Conservation (phyloP, 2,329 filamentous ascomycete species). For the Claviceps fusiformis region DNA sequence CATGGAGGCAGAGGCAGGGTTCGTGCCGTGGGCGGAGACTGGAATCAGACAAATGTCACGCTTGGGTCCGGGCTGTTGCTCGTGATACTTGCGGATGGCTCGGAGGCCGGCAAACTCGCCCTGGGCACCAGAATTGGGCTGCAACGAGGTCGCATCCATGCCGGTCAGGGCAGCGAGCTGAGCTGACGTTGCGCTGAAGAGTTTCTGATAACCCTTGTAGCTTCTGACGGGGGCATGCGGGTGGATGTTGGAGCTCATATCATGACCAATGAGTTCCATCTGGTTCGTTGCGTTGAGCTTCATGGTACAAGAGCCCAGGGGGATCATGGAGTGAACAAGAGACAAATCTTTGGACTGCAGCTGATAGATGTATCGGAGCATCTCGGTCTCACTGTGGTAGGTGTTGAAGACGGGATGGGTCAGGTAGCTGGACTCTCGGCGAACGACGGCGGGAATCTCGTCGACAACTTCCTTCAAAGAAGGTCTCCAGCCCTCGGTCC, state of each 20-base stretch:
- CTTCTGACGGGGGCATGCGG: constrained; percentile 57
- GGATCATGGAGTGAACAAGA: constrained; percentile 93
- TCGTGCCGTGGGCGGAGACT: constrained; percentile 89
- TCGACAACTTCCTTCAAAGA: constrained; percentile 22
- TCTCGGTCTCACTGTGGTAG: constrained; percentile 87
- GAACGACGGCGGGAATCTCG: constrained; percentile 43
- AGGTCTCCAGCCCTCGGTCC: constrained; percentile 21
- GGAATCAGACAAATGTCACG: constrained; percentile 91
- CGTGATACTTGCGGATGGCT: constrained; percentile 73
- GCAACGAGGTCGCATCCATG: constrained; percentile 78
- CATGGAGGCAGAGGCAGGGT: constrained; percentile 91
- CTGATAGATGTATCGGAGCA: constrained; percentile 86
- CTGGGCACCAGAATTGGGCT: constrained; percentile 92
- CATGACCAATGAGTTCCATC: constrained; percentile 75
- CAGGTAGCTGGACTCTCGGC: constrained; percentile 61
- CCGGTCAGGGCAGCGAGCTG: constrained; percentile 76
- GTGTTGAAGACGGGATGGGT: constrained; percentile 91
- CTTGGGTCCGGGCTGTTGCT: constrained; percentile 52
- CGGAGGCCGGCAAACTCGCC: constrained; percentile 87
- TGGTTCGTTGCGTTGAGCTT: constrained; percentile 91
- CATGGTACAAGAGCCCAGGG: constrained; percentile 94
- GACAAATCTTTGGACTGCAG: constrained; percentile 90
- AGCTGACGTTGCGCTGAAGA: constrained; percentile 59
- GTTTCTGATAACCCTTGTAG: constrained; percentile 51
- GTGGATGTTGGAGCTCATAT: constrained; percentile 66